Evolutionary conservation across 768 basidiomycete species (phyloP).

Genomic region (Leccinum arenicola): DNA sequence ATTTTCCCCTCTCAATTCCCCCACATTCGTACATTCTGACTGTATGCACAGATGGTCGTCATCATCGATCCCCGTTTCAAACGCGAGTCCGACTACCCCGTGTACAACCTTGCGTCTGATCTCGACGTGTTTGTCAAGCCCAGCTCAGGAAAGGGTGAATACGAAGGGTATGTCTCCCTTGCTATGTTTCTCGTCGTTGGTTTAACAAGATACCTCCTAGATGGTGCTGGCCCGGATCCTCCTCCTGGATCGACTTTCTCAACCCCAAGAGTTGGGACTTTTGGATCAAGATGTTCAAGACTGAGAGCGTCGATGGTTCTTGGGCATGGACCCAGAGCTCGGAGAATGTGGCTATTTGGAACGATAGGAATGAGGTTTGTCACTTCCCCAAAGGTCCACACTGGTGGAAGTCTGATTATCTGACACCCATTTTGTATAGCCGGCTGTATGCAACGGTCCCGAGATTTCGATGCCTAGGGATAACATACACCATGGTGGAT

Average conservation of each 20-base stretch:
- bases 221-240: constrained; percentile 98
- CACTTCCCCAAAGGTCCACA: background rate
- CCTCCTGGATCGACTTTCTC: constrained; percentile 97
- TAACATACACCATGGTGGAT: constrained; percentile 84
- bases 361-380: constrained; percentile 97
- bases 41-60: constrained; percentile 80
- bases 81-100: constrained; percentile 72
- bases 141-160: constrained; percentile 75
- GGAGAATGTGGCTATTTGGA: constrained; percentile 89
- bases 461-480: constrained; percentile 85
- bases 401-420: background rate
- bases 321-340: constrained; percentile 83
- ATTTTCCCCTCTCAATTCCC: background rate
- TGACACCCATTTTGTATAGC: constrained; percentile 43
- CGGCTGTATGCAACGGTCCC: constrained; percentile 97
- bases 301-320: constrained; percentile 45
- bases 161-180: constrained; percentile 59
- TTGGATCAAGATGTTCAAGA: constrained; percentile 86
- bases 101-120: constrained; percentile 82
- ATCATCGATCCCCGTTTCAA: constrained; percentile 98
- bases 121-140: constrained; percentile 81
- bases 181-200: background rate
- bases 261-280: constrained; percentile 85
- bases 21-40: background rate
- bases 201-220: constrained; percentile 1